Base-by-base conservation (phyloP, 495 filamentous ascomycete species). In the Penicillium atrosanguineum region DNA sequence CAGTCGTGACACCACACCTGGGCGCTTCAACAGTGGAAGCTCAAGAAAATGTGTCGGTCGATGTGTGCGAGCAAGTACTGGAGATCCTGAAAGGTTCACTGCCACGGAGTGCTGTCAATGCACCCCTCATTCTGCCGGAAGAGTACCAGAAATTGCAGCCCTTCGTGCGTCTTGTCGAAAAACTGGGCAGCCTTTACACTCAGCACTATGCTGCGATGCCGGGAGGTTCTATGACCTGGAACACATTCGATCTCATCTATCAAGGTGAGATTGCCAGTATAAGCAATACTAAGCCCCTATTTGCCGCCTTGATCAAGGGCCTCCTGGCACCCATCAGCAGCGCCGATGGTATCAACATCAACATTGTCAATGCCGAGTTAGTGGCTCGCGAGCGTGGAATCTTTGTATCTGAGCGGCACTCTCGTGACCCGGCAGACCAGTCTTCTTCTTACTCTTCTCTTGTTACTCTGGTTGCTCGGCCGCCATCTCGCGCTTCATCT, bases 11-110 rank as follows among this genome's bases (percentile, higher is more conserved):
- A 36, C 87, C 87, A 9, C 87, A 90, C 69, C 77, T 90, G 1
- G 87, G 87, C 6, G 87, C 87, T 8, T 84, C 80, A 12, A 90
- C 86, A 2, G 76, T 86, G n/a, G 87, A 90, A 72, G 87, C 87
- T 0, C 86, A 89, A 68, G 86, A 90, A 64, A 88, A 87, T 59
- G 86, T 90, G 14, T 83, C 80, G 21, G 75, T 88, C 37, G 87
- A 90, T 62, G 86, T 89, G 21, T 90, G 87, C 67, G 78, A 79
- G 50, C 86, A 90, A 68, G 85, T 90, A n/a, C 69, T 85, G 7
- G 73, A 79, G 43, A 87, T 90, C 48, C 60, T 90, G 21, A 69
- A 73, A 11, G 87, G 86, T 9, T 80, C 81, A 3, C 72, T 89
- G 14, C 86, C 87, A 0, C 86, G 84, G 11, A 79, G 78, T 28